Percentiles rank a stretch among this genome's conserved stretches.
Conservation (phyloP, 2,329 filamentous ascomycete species). For the Pezicula carpinea region DNA sequence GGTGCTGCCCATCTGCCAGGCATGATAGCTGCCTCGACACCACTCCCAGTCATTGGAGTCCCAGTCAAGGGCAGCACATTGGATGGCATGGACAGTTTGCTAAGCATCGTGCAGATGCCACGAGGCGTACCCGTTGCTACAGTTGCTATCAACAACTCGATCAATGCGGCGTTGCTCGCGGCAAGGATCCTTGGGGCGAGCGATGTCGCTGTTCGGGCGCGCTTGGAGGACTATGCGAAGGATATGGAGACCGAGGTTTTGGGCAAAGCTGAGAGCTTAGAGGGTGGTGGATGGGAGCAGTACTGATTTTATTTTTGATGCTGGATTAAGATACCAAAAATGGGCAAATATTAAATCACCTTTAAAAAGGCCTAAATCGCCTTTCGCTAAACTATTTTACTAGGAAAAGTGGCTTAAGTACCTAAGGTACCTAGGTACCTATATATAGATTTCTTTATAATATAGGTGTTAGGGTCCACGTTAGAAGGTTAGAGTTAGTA, state of each 20-base stretch:
- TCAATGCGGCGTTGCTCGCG: conserved; percentile 71
- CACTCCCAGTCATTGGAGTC: conserved; percentile 72
- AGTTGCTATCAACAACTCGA: conserved; percentile 75
- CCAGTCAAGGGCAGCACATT: conserved; percentile 70
- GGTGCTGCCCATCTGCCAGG: conserved; percentile 70
- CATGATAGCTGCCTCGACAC: conserved; percentile 69
- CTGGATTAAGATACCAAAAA: no score
- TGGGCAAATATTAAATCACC: not conserved
- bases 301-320: conserved; percentile 38
- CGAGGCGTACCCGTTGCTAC: conserved; percentile 68
- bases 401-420: no score
- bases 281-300: conserved; percentile 49
- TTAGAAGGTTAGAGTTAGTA: no score
- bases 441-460: no score
- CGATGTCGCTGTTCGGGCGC: conserved; percentile 49
- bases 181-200: conserved; percentile 60
- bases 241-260: conserved; percentile 62
- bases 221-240: conserved; percentile 56
- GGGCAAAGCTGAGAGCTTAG: conserved; percentile 54
- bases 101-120: conserved; percentile 74
- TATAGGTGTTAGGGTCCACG: no score
- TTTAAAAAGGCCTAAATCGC: no score
- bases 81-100: conserved; percentile 66
- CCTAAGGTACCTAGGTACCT: no score
- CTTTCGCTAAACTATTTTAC: no score